Percentiles rank a stretch among this genome's conserved stretches.
Conservation (phyloP, 169 alveolate genomes). For the Toxoplasma gondii region DNA sequence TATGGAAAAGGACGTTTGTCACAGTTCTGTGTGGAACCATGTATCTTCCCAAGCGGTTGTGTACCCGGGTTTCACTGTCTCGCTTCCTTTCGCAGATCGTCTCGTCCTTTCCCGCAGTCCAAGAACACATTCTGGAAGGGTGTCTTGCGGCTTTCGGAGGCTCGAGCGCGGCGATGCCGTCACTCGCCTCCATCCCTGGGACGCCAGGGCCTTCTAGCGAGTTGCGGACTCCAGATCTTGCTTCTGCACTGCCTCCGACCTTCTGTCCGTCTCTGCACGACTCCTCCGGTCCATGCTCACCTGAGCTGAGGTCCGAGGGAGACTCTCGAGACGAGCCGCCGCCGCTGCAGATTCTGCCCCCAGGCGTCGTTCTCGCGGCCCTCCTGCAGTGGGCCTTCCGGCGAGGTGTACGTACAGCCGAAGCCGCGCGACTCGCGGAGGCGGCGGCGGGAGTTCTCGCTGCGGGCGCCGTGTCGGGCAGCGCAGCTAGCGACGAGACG, state of each 20-base stretch:
- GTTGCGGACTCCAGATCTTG: neutral
- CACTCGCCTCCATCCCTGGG: neutral
- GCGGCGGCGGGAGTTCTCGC: neutral
- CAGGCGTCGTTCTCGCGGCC: conserved; percentile 13
- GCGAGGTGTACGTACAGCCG: conserved; percentile 20
- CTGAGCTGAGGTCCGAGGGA: too few relatives aligned
- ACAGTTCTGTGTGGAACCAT: too few relatives aligned
- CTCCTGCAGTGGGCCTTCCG: conserved; percentile 14
- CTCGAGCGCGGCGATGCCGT: neutral
- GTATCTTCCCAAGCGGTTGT: too few relatives aligned
- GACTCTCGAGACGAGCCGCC: conserved; percentile 11
- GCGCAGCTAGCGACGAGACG: neutral
- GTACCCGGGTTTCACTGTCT: neutral
- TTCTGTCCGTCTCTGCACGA: neutral
- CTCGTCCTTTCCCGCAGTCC: neutral
- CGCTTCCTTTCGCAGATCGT: neutral
- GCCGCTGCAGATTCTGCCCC: conserved; percentile 40
- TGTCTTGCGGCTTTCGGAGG: neutral
- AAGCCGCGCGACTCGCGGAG: neutral
- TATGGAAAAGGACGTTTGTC: too few relatives aligned
- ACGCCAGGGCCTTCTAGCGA: neutral
- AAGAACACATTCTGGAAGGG: conserved; percentile 8
- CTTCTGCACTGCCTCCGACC: neutral
- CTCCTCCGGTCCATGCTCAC: too few relatives aligned
- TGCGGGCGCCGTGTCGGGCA: neutral